A percentile compares a stretch with the other conserved stretches of the same genome.
Conservation (phyloP, 75 land plant genomes). For the Cryptomeria japonica region DNA sequence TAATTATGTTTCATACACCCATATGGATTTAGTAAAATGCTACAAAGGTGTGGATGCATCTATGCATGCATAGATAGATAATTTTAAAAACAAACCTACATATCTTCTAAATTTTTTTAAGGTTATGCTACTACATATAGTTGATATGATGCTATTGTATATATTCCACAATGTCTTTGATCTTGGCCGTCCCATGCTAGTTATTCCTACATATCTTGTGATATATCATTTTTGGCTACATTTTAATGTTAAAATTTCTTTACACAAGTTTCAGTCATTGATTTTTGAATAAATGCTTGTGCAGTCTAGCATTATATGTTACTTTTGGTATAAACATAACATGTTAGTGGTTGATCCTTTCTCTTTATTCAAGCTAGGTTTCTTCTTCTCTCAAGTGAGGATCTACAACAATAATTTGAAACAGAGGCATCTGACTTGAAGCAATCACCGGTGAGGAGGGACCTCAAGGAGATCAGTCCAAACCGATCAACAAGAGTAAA, state of each 20-base stretch:
- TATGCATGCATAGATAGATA: no score
- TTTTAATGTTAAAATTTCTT: neutral
- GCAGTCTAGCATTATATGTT: neutral
- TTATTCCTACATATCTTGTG: neutral
- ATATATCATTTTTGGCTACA: neutral
- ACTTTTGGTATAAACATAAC: neutral
- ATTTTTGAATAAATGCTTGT: neutral
- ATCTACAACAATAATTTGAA: slow-evolving; percentile 80
- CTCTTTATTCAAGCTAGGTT: slow-evolving; percentile 39
- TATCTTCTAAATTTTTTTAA: no score
- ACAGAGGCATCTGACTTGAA: slow-evolving; percentile 68
- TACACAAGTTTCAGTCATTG: neutral
- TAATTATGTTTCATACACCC: no score
- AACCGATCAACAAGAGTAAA: no score
- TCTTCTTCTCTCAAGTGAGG: slow-evolving; percentile 64
- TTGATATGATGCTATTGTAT: no score
- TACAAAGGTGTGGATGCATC: no score
- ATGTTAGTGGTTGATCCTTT: neutral
- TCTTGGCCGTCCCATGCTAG: neutral
- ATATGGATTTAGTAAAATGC: no score
- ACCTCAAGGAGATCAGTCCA: no score
- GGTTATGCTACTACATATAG: no score
- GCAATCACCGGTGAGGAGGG: no score
- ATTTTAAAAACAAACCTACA: no score
- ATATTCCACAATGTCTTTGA: neutral